These are phyloP conservation scores for Volvox reticuliferus DNA, from an alignment of 139 green algal species.

Conservation along the genomic window DNA sequence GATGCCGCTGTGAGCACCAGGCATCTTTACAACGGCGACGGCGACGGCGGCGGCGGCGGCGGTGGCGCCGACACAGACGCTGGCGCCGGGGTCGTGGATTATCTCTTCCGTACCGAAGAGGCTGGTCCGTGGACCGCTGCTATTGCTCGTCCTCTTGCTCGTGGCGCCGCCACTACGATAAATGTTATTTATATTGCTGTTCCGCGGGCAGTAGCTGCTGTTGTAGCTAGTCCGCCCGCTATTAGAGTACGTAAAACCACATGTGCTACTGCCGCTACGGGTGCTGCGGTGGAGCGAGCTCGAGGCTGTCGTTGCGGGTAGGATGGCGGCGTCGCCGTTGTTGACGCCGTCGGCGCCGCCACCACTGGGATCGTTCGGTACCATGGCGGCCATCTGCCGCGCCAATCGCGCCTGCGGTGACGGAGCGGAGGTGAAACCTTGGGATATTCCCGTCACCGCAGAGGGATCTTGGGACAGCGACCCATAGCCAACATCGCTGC, in stretches of 20 bases:
- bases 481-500: not conserved
- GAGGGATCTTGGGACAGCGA: not conserved
- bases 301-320: too few species aligned
- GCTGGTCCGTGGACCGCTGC: too few species aligned
- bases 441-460: too few species aligned
- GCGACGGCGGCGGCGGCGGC: too few species aligned
- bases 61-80: too few species aligned
- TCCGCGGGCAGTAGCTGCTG: not conserved
- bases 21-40: too few species aligned
- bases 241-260: not conserved
- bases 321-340: not conserved
- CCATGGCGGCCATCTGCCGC: not conserved
- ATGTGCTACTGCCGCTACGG: not conserved
- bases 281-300: not conserved
- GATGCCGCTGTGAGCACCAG: too few species aligned
- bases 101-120: too few species aligned
- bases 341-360: not conserved
- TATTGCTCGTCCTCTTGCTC: too few species aligned
- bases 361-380: not conserved
- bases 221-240: not conserved
- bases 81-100: too few species aligned
- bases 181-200: not conserved
- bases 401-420: not conserved
- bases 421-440: not conserved
- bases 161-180: too few species aligned